A percentile compares a stretch with the other conserved stretches of the same genome.
Conservation (phyloP, 2,329 filamentous ascomycete genomes). For the Colletotrichum sp. region DNA sequence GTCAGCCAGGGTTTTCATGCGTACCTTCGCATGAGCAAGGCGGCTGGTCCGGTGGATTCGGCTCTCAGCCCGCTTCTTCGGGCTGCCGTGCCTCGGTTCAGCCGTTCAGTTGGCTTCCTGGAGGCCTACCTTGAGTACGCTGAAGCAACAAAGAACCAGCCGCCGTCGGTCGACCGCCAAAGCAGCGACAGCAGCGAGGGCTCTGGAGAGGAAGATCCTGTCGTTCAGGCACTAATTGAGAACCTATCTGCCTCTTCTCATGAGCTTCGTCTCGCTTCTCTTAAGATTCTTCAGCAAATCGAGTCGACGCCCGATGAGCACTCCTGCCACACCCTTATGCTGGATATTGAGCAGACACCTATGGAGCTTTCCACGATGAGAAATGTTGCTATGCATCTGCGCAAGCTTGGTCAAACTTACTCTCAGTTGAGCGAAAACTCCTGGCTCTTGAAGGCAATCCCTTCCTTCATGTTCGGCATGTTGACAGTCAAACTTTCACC, state of each 20-base stretch:
- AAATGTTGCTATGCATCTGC: constrained; percentile 82
- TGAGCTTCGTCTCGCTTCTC: constrained; percentile 72
- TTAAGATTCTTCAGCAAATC: constrained; percentile 74
- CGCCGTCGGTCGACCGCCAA: background rate
- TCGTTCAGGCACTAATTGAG: constrained; percentile 69
- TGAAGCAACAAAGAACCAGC: constrained; percentile 31
- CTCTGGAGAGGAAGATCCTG: constrained; percentile 54
- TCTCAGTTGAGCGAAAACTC: constrained; percentile 60
- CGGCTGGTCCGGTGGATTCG: constrained; percentile 61
- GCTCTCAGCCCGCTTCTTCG: constrained; percentile 70
- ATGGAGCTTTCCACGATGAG: constrained; percentile 79
- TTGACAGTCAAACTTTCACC: constrained; percentile 85
- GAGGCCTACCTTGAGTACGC: constrained; percentile 67
- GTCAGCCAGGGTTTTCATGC: constrained; percentile 77
- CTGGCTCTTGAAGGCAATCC: constrained; percentile 75
- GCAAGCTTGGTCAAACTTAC: constrained; percentile 75
- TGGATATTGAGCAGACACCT: constrained; percentile 80
- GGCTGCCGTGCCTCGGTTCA: constrained; percentile 70
- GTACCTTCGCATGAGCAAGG: constrained; percentile 70
- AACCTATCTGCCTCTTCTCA: constrained; percentile 81
- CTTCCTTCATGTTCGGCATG: constrained; percentile 86
- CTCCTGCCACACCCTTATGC: constrained; percentile 66
- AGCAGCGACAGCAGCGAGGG: constrained; percentile 49
- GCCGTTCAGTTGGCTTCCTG: constrained; percentile 69
- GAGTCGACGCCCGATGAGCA: constrained; percentile 54